Percentiles rank a stretch among this genome's conserved stretches.
Conservation (phyloP, 2,329 filamentous ascomycete species). For the Phyllosticta citriasiana region DNA sequence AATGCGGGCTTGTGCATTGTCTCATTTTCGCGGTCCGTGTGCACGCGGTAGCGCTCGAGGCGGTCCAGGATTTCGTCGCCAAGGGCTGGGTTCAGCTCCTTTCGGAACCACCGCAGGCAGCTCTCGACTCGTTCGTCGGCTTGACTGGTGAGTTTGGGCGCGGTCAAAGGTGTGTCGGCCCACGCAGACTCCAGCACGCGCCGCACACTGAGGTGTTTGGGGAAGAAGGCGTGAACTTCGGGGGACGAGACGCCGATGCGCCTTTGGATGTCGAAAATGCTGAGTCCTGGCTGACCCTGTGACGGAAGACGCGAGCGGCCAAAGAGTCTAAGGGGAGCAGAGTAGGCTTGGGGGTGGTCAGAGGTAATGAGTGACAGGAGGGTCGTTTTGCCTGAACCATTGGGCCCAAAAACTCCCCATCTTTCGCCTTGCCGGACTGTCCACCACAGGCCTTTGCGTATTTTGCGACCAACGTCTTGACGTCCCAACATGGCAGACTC, state of each 20-base stretch:
- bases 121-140: slow-evolving; percentile 55
- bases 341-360: slow-evolving; percentile 91
- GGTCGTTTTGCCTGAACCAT: slow-evolving; percentile 89
- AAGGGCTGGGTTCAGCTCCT: slow-evolving; percentile 56
- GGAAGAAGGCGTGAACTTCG: slow-evolving; percentile 90
- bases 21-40: slow-evolving; percentile 6
- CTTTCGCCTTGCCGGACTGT: slow-evolving; percentile 70
- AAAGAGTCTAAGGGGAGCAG: slow-evolving; percentile 77
- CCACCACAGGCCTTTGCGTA: slow-evolving; percentile 64
- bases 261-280: slow-evolving; percentile 84
- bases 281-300: slow-evolving; percentile 61
- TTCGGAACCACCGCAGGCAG: slow-evolving; percentile 64
- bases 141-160: slow-evolving; percentile 51
- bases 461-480: background rate
- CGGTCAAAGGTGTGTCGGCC: slow-evolving; percentile 74
- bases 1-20: background rate
- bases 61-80: slow-evolving; percentile 5
- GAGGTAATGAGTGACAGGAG: slow-evolving; percentile 86
- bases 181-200: slow-evolving; percentile 76
- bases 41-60: background rate
- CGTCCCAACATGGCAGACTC: slow-evolving; percentile 26
- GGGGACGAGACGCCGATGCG: slow-evolving; percentile 89
- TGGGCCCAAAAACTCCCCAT: slow-evolving; percentile 88
- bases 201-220: slow-evolving; percentile 61
- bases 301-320: slow-evolving; percentile 70